Percentiles rank a stretch among this genome's conserved stretches.
Evolutionary conservation across 176 grass and related monocot genomes (phyloP).

Genomic region (Triticum aestivum): DNA sequence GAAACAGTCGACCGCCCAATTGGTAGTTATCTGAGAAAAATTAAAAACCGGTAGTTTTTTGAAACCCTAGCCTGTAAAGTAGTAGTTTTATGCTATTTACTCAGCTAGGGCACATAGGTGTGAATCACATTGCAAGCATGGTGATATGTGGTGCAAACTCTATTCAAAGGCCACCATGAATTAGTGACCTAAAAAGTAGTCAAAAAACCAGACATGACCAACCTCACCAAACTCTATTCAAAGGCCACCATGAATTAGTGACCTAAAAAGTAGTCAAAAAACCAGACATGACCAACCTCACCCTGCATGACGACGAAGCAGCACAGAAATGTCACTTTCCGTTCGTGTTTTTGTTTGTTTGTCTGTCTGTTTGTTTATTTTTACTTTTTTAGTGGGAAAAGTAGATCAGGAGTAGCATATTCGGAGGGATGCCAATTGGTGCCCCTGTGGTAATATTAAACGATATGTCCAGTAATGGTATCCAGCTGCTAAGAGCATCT

Average conservation of each 20-base stretch:
- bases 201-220: slow-evolving; percentile 16
- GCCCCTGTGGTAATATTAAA: not conserved
- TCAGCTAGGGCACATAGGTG: not conserved
- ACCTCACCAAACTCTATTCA: slow-evolving; percentile 6
- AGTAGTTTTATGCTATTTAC: too few species aligned
- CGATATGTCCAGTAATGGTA: not conserved
- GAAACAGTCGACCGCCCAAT: too few species aligned
- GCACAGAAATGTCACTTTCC: not conserved
- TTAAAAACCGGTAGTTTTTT: too few species aligned
- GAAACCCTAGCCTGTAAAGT: too few species aligned
- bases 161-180: slow-evolving; percentile 21
- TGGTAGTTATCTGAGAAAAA: too few species aligned
- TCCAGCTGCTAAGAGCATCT: not conserved
- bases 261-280: slow-evolving; percentile 35
- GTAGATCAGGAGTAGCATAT: not conserved
- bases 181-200: slow-evolving; percentile 33
- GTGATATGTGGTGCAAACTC: not conserved
- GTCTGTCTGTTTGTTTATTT: not conserved
- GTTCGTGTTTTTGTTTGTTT: not conserved
- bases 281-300: slow-evolving; percentile 18
- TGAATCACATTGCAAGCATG: slow-evolving; percentile 20
- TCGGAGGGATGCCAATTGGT: not conserved
- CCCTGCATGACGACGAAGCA: slow-evolving; percentile 13
- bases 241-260: slow-evolving; percentile 4
- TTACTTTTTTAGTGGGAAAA: not conserved